Percentiles rank a stretch among this genome's conserved stretches.
Evolutionary conservation across 179 eudicot genomes (phyloP).

Genomic region (Spergularia azorica): DNA sequence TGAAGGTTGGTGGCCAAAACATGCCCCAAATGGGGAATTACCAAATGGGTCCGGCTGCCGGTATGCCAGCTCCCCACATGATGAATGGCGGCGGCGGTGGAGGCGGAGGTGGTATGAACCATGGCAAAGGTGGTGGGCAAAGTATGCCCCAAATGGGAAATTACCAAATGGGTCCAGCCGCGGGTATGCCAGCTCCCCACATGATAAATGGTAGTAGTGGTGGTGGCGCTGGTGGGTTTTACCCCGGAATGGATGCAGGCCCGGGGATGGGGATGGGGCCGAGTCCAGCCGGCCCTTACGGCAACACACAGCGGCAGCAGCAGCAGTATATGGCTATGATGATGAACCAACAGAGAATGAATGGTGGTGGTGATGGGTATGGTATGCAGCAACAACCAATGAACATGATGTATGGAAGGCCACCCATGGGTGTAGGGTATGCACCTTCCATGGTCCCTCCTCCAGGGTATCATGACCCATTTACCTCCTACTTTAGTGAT

Average conservation of each 20-base stretch:
- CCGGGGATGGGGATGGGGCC: conserved; percentile 17
- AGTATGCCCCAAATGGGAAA: conserved; percentile 45
- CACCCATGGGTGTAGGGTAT: conserved; percentile 40
- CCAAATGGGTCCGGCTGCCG: conserved; percentile 64
- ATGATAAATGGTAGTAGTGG: conserved; percentile 37
- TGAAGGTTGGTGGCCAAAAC: conserved; percentile 29
- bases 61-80: conserved; percentile 51
- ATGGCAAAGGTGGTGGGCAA: conserved; percentile 32
- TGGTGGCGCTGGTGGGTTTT: conserved; percentile 41
- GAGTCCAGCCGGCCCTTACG: conserved; percentile 22
- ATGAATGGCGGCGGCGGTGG: conserved; percentile 37
- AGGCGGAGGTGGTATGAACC: conserved; percentile 37
- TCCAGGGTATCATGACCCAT: conserved; percentile 44
- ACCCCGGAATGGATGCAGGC: conserved; percentile 50
- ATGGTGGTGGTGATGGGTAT: conserved; percentile 53
- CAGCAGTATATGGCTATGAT: conserved; percentile 75
- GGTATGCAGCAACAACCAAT: conserved; percentile 40
- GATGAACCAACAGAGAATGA: conserved; percentile 68
- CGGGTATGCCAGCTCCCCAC: conserved; percentile 54
- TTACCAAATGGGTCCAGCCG: conserved; percentile 59
- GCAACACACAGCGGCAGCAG: conserved; percentile 55
- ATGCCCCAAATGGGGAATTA: conserved; percentile 48
- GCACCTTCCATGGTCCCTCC: conserved; percentile 41
- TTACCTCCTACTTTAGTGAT: conserved; percentile 71
- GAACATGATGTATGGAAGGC: conserved; percentile 59